Evolutionary conservation across 1,284 basidiomycete genomes (phyloP), one percentile per base, ranked within the genome.

Genomic region (Trametes sp.): DNA sequence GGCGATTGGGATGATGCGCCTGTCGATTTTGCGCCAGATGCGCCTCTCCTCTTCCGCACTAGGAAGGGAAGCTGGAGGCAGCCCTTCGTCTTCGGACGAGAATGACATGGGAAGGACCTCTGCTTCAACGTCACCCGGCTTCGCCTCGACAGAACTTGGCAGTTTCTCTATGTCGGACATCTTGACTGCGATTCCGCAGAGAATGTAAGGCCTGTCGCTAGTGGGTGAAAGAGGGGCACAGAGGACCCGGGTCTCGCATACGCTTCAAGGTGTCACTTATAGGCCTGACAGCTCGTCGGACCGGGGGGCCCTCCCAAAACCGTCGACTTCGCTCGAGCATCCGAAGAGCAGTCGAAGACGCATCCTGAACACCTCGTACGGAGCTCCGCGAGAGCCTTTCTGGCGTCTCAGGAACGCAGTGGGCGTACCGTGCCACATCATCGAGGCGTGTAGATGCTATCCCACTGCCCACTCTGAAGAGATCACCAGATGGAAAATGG

Each of bases 21-120:
- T 24, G 66, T 91, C 89, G 26, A 91, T 79, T 75, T 90, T 91
- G 63, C 83, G 77, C 80, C 87, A 91, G 48, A 91, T 73, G 61
- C 73, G 81, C 63, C 74, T 78, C 74, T 89, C 86, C 65, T 89
- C 76, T 64, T 83, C 84, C 16, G 73, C 69, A 0, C 81, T 84
- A 23, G 87, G 76, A 1, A 66, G 70, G 1, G 84, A 82, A 0
- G 84, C 82, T 0, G 81, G 80, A 8, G 82, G 80, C 14, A 83
- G 75, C 9, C 67, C 70, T 1, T 77, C 64, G 14, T 23, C 16
- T 8, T 31, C 26, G 14, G 28, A 5, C 16, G 38, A 8, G 21
- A 21, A 16, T 2, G 23, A 14, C 2, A 28, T 16, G 16, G 41
- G 19, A 9, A 21, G 26, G 23, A 28, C 14, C 44, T 38, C 21